These are phyloP conservation scores for Candida coleopterorum DNA, from an alignment of 805 yeast genomes.

Conservation along the genomic window DNA sequence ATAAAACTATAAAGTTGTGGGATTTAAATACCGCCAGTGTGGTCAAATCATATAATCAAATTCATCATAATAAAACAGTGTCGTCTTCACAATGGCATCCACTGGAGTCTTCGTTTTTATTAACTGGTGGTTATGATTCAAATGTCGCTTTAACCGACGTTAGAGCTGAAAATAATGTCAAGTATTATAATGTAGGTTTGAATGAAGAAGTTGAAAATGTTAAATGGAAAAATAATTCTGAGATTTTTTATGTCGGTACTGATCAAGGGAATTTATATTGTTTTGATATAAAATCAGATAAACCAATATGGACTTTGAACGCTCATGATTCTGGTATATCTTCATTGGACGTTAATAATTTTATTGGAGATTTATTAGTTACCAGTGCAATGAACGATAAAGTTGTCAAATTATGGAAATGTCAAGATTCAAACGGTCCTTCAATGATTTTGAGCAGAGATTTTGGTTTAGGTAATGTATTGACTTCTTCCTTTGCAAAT, in stretches of 20 bases:
- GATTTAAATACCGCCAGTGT: constrained; percentile 73
- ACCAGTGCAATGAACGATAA: constrained; percentile 94
- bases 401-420: constrained; percentile 81
- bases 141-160: constrained; percentile 79
- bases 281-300: constrained; percentile 72
- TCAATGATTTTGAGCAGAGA: constrained; percentile 88
- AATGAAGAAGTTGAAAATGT: constrained; percentile 85
- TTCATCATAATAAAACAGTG: constrained; percentile 78
- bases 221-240: constrained; percentile 59
- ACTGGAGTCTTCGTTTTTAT: constrained; percentile 56
- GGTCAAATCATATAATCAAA: constrained; percentile 65
- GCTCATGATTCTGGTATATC: constrained; percentile 96
- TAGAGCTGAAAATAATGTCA: constrained; percentile 60
- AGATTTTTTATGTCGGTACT: constrained; percentile 76
- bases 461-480: constrained; percentile 90
- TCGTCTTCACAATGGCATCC: constrained; percentile 86
- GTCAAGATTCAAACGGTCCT: constrained; percentile 51
- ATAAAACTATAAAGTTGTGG: constrained; percentile 92
- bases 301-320: constrained; percentile 90
- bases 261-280: constrained; percentile 87
- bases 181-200: constrained; percentile 54
- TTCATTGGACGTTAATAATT: constrained; percentile 63
- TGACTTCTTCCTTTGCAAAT: constrained; percentile 76
- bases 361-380: constrained; percentile 66
- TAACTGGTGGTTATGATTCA: constrained; percentile 95